phyloP scores from a whole-genome alignment of 352 stramenopile genomes.

The Phytophthora sansomeana region DNA sequence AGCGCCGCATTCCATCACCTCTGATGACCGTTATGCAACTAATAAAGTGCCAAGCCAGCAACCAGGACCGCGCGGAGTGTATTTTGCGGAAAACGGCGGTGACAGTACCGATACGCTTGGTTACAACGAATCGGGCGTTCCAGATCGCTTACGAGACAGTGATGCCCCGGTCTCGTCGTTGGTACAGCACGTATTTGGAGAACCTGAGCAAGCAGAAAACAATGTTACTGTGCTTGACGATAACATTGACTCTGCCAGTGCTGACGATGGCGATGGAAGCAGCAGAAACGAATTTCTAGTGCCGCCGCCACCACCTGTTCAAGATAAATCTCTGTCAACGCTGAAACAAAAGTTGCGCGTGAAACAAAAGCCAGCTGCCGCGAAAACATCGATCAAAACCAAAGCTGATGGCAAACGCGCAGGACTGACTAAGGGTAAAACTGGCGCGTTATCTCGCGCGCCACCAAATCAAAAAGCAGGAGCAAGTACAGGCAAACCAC shows the following conservation, averaged over 20 bases:
- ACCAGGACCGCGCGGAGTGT: slow-evolving; percentile 1
- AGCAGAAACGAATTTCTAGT: not conserved
- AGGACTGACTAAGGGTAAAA: slow-evolving; percentile 11
- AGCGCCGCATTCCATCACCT: slow-evolving; percentile 9
- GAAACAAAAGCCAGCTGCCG: slow-evolving; percentile 26
- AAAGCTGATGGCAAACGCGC: slow-evolving; percentile 3
- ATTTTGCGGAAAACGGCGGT: slow-evolving; percentile 12
- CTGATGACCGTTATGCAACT: slow-evolving; percentile 6
- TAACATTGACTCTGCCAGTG: slow-evolving; percentile 5
- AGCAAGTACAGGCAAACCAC: slow-evolving; percentile 7
- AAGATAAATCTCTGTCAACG: slow-evolving; percentile 32
- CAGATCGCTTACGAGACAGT: not conserved
- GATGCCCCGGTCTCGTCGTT: slow-evolving; percentile 57
- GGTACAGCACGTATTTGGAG: slow-evolving; percentile 68
- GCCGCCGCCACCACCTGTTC: slow-evolving; percentile 3
- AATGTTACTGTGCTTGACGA: slow-evolving; percentile 4
- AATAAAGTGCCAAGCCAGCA: slow-evolving; percentile 1
- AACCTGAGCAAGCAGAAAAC: slow-evolving; percentile 14
- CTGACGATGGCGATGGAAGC: not conserved
- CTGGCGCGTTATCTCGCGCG: not conserved
- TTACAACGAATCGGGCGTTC: not conserved
- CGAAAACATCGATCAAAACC: slow-evolving; percentile 12
- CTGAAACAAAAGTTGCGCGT: slow-evolving; percentile 37
- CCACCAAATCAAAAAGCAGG: slow-evolving; percentile 18
- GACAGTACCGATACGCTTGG: slow-evolving; percentile 2